Conservation (phyloP, 306 rosid species). For the Sicyos edulis region DNA sequence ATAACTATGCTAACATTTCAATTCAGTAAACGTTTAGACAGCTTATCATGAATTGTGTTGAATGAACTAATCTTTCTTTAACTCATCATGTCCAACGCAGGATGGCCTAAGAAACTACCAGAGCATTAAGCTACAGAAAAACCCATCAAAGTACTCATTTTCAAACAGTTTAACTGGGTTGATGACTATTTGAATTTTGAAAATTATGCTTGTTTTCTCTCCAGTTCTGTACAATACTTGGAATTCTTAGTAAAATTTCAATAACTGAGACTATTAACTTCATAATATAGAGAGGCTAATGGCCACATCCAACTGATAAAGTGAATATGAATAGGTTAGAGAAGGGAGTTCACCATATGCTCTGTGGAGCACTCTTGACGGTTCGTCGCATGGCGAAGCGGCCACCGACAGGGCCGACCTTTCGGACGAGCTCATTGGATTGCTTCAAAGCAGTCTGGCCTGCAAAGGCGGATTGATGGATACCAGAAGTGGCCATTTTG, state of each 20-base stretch:
- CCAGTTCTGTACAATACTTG: no score
- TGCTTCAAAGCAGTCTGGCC: constrained; percentile 80
- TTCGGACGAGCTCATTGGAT: constrained; percentile 67
- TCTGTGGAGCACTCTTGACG: constrained; percentile 70
- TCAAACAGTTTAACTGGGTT: not conserved
- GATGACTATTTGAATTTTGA: no score
- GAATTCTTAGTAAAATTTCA: no score
- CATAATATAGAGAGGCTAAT: no score
- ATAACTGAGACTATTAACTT: no score
- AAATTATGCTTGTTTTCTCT: no score
- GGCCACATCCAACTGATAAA: not conserved
- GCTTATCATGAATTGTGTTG: no score
- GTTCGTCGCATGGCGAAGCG: constrained; percentile 83
- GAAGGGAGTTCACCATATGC: constrained; percentile 61
- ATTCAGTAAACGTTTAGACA: no score
- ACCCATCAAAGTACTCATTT: not conserved
- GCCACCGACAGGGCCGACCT: constrained; percentile 45
- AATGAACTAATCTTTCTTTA: no score
- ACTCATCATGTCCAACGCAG: not conserved
- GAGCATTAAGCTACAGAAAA: constrained; percentile 3
- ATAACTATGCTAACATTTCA: no score
- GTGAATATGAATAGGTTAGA: not conserved
- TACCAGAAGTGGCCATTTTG: constrained; percentile 67
- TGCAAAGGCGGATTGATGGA: constrained; percentile 77
- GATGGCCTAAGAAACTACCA: not conserved